Conservation (phyloP, 176 grass and related monocot species). For the Panicum miliaceum region DNA sequence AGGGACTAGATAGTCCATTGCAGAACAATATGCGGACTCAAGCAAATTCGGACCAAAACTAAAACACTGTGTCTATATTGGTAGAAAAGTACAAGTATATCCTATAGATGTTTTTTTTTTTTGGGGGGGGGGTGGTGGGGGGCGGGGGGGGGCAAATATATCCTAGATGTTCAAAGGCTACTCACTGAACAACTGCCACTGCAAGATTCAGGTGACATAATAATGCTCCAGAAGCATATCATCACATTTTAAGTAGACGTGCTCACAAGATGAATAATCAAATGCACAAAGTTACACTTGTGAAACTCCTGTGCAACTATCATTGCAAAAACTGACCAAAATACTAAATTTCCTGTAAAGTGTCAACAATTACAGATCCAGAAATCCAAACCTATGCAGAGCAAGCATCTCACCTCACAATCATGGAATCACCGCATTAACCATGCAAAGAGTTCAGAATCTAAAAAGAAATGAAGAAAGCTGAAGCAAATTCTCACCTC, state of each 20-base stretch:
- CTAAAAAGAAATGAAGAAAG: neutral
- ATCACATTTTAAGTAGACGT: neutral
- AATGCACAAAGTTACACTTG: neutral
- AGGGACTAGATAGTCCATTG: constrained; percentile 6
- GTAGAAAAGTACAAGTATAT: neutral
- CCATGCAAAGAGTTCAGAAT: neutral
- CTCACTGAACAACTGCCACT: neutral
- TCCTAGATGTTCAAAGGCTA: neutral
- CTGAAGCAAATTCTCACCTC: constrained; percentile 55
- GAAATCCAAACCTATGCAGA: neutral
- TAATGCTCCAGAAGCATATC: neutral
- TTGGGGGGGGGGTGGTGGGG: no score
- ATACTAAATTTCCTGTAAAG: neutral
- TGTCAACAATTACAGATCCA: constrained; percentile 3
- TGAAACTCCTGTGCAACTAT: neutral
- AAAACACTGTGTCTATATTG: neutral
- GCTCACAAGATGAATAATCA: neutral
- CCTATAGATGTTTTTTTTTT: no score
- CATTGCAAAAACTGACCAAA: neutral
- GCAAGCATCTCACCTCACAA: constrained; percentile 18
- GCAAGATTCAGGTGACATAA: neutral
- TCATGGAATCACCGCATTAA: neutral
- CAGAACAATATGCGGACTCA: neutral
- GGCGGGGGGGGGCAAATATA: no score
- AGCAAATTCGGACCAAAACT: neutral